Base-by-base conservation (phyloP, 2,329 filamentous ascomycete species). In the Whalleya microplaca region DNA sequence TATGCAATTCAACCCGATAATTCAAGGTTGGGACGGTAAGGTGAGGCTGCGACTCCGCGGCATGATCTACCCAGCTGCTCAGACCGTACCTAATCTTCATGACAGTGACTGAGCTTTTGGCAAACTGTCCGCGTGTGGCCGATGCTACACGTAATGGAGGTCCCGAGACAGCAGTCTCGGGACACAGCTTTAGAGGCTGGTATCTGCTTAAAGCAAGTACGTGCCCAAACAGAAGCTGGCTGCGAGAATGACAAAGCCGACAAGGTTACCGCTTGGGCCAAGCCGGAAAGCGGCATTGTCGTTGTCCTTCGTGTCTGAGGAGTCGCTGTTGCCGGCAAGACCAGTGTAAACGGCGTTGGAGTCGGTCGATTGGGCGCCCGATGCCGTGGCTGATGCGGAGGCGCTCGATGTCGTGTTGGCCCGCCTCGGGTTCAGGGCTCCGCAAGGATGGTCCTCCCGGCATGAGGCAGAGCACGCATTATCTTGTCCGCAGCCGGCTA, bases 361-460 rank as follows among this genome's bases (percentile, higher is more conserved):
- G 19, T 72, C 70, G 29, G 71, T 70, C 5, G 69, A 64, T 21
- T 71, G 66, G 19, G 71, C 68, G 1, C 72, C 70, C 21, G 77
- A 74, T 16, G 77, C 67, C 12, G 75, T 70, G 3, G 76, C 70
- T 7, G 78, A 70, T 10, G 52, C 46, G 9, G 75, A 74, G 16
- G 78, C 73, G 18, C 77, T 75, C 7, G 79, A 73, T 6, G 83
- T 83, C 4, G 71, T 66, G 74, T 91, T 92, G 71, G 78, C 73
- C 53, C 78, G 79, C 42, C 73, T 82, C 14, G 90, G 90, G 69
- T 83, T 76, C 65, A 79, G 79, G 40, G 90, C 90, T 71, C 90
- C 90, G 72, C 90, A 94, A 2, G 86, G 89, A 75, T 92, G 78
- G 60, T 92, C 76, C 65, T 83, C 67, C 53, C 82, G 80, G 77